Conservation (phyloP, 768 basidiomycete genomes). For the Porpolomopsis calyptriformis region DNA sequence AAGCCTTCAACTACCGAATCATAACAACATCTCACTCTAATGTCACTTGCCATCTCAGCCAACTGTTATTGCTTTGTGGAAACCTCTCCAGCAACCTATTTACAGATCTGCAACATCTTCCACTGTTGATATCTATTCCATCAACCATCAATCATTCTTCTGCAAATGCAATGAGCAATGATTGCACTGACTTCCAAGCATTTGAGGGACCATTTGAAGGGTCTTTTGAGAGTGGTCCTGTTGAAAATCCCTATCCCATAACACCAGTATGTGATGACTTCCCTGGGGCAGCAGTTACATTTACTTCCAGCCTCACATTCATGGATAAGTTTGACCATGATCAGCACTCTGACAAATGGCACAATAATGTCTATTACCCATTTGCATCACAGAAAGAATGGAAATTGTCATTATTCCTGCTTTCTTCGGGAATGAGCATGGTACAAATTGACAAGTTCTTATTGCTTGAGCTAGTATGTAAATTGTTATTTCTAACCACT, state of each 20-base stretch:
- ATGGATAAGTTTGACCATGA: constrained; percentile 20
- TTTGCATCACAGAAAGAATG: constrained; percentile 22
- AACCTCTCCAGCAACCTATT: not conserved
- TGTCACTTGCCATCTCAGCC: not conserved
- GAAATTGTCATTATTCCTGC: constrained; percentile 21
- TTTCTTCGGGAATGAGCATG: constrained; percentile 21
- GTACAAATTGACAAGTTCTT: constrained; percentile 19
- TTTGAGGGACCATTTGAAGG: not conserved
- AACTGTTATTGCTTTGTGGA: not conserved
- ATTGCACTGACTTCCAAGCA: not conserved
- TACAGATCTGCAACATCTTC: not conserved
- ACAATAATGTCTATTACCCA: constrained; percentile 21
- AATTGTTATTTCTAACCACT: not conserved
- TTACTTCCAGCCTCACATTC: constrained; percentile 15
- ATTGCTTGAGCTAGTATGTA: constrained; percentile 17
- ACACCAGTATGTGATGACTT: constrained; percentile 1
- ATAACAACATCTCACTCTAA: not conserved
- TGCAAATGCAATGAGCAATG: not conserved
- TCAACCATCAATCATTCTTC: not conserved
- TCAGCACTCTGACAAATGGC: constrained; percentile 10
- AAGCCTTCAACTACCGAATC: too few species aligned
- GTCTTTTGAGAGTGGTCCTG: not conserved
- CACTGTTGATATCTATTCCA: too few species aligned
- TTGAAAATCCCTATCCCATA: not conserved
- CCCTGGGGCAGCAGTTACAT: constrained; percentile 7